These are phyloP conservation scores for Cladophialophora exuberans DNA, from an alignment of 2,329 filamentous ascomycete species.

Conservation along the genomic window DNA sequence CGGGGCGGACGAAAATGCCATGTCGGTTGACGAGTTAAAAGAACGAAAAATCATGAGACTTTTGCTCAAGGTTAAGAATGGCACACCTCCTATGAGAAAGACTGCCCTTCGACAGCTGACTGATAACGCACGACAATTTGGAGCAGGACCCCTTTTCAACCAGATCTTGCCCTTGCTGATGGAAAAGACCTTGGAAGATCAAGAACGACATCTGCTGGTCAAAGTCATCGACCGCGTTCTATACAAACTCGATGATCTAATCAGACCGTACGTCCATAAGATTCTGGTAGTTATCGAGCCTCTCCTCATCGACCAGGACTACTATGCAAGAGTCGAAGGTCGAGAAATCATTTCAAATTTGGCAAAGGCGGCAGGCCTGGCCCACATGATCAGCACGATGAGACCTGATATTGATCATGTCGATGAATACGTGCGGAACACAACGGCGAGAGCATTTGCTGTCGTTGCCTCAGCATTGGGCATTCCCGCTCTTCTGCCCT, in stretches of 20 bases:
- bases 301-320: slow-evolving; percentile 98
- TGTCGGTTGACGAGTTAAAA: slow-evolving; percentile 94
- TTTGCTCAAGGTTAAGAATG: slow-evolving; percentile 97
- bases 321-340: slow-evolving; percentile 96
- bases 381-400: slow-evolving; percentile 99
- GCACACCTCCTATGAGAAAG: slow-evolving; percentile 97
- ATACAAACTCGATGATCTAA: slow-evolving; percentile 96
- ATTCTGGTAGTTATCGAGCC: slow-evolving; percentile 98
- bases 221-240: slow-evolving; percentile 98
- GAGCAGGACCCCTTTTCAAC: slow-evolving; percentile 91
- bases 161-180: slow-evolving; percentile 96
- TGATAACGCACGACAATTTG: slow-evolving; percentile 95
- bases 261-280: slow-evolving; percentile 96
- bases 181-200: slow-evolving; percentile 97
- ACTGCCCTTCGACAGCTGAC: slow-evolving; percentile 95
- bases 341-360: slow-evolving; percentile 99
- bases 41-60: slow-evolving; percentile 98
- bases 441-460: slow-evolving; percentile 93
- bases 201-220: slow-evolving; percentile 95
- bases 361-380: slow-evolving; percentile 91
- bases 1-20: slow-evolving; percentile 84
- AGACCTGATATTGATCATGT: slow-evolving; percentile 97
- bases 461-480: slow-evolving; percentile 95
- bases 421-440: slow-evolving; percentile 98
- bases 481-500: slow-evolving; percentile 91